phyloP scores from a whole-genome alignment of 441 rosid genomes.

The Jatropha multifida region DNA sequence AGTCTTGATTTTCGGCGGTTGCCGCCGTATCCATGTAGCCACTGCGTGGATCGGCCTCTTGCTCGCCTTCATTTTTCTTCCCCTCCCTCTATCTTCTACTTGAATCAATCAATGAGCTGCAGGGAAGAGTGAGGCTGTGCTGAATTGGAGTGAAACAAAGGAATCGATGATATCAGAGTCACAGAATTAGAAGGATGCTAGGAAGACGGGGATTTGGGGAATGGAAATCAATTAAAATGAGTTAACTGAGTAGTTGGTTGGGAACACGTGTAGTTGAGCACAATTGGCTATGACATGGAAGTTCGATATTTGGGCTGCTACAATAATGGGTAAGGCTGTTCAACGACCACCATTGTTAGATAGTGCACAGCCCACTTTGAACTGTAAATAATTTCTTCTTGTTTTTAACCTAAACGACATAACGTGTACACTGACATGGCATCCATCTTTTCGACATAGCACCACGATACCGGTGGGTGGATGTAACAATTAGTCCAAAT shows the following conservation, averaged over 20 bases:
- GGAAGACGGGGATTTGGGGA: neutral
- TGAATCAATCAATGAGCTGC: neutral
- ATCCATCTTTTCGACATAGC: no score
- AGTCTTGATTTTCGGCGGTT: conserved; percentile 90
- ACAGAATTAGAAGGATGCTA: neutral
- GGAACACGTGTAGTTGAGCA: conserved; percentile 20
- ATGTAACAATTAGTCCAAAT: neutral
- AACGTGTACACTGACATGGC: no score
- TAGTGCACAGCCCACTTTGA: neutral
- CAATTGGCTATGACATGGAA: neutral
- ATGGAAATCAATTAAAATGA: neutral
- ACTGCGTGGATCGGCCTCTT: conserved; percentile 70
- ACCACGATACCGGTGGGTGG: no score
- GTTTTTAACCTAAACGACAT: no score
- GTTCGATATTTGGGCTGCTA: neutral
- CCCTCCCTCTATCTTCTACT: neutral
- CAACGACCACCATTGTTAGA: neutral
- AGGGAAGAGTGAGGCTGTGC: neutral
- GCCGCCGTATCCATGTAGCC: conserved; percentile 78
- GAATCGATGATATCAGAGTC: no score
- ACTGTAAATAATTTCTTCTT: neutral
- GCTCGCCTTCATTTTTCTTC: conserved; percentile 47
- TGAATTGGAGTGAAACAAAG: no score
- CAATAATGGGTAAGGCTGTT: conserved; percentile 14
- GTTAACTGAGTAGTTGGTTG: neutral